Conservation (phyloP, 257 asterid species). For the Leonotis leonurus region DNA sequence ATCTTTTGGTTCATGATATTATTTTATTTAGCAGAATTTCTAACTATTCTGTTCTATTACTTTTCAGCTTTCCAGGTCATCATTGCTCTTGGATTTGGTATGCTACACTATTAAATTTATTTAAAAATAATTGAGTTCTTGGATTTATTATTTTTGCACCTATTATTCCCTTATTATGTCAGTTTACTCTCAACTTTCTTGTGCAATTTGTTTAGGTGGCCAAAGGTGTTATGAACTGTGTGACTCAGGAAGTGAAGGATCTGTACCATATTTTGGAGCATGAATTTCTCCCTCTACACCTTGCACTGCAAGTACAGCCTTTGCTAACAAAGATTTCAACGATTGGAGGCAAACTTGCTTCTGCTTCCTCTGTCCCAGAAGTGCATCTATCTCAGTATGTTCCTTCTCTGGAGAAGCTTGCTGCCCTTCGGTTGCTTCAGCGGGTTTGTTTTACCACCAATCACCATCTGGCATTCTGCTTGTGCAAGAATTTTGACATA, state of each 20-base stretch:
- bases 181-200: neutral
- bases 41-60: slow-evolving; percentile 12
- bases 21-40: neutral
- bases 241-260: slow-evolving; percentile 65
- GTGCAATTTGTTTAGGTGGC: slow-evolving; percentile 42
- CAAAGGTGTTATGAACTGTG: slow-evolving; percentile 90
- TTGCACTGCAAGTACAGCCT: slow-evolving; percentile 53
- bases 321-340: slow-evolving; percentile 14
- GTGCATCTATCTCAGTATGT: slow-evolving; percentile 57
- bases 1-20: slow-evolving; percentile 6
- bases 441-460: slow-evolving; percentile 37
- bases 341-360: slow-evolving; percentile 20
- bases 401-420: slow-evolving; percentile 75
- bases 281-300: slow-evolving; percentile 60
- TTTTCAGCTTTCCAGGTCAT: slow-evolving; percentile 82
- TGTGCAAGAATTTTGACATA: neutral
- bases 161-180: neutral
- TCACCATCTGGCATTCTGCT: neutral
- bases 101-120: slow-evolving; percentile 15
- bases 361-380: slow-evolving; percentile 23
- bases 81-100: slow-evolving; percentile 44
- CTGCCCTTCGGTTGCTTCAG: slow-evolving; percentile 78
- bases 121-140: neutral
- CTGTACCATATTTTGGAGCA: slow-evolving; percentile 42
- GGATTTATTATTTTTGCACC: neutral